A percentile compares a stretch with the other conserved stretches of the same genome.
These are phyloP conservation scores for Cyberlindnera euphorbiae DNA, from an alignment of 805 yeast species.

Conservation along the genomic window DNA sequence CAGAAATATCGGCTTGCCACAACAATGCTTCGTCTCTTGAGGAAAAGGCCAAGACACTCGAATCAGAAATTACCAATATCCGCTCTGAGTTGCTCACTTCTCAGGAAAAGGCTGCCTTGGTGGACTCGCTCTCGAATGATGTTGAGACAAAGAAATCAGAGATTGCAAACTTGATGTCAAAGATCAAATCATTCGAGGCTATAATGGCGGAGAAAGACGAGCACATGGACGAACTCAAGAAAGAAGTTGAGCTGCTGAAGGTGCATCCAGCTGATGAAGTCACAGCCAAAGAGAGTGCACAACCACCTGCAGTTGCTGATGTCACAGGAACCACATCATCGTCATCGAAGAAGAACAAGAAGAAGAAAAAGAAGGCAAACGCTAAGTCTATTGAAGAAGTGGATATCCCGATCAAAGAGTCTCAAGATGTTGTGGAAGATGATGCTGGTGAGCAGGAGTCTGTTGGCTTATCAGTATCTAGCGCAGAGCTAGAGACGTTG, in stretches of 20 bases:
- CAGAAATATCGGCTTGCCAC: background rate
- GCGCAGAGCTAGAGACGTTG: background rate
- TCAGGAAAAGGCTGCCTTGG: conserved; percentile 1
- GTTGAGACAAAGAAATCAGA: conserved; percentile 1
- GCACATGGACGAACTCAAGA: conserved; percentile 3
- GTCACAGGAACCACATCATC: conserved; percentile 1
- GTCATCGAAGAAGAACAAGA: conserved; percentile 15
- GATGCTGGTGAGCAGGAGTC: no score
- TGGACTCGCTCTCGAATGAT: no score
- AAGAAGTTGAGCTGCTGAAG: conserved; percentile 6
- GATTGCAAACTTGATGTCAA: conserved; percentile 4
- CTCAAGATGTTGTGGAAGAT: conserved; percentile 18
- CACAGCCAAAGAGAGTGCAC: no score
- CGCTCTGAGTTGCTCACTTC: background rate
- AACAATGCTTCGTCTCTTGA: no score
- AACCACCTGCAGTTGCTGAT: no score
- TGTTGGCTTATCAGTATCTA: background rate
- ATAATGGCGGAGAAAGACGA: conserved; percentile 2
- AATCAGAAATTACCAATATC: background rate
- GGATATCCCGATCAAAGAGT: conserved; percentile 21
- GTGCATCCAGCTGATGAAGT: background rate
- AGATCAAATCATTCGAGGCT: conserved; percentile 4
- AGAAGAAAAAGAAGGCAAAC: conserved; percentile 9
- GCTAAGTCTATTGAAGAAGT: background rate
- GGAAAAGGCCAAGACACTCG: background rate